Evolutionary conservation across 1,284 basidiomycete species (phyloP).

Genomic region (Retiboletus fuscus): DNA sequence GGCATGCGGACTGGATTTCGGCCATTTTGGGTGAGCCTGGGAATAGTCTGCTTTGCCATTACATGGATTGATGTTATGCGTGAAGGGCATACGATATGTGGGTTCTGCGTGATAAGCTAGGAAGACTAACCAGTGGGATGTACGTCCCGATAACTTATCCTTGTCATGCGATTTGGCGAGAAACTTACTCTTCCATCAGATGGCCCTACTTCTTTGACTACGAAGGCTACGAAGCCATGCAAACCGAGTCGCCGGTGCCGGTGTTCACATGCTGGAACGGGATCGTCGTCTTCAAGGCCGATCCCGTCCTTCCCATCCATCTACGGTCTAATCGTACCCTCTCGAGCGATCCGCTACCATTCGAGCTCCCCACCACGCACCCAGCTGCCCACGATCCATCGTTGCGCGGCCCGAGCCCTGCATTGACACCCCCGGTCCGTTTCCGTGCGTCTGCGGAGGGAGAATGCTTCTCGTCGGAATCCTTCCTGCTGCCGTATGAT

Average conservation of each 20-base stretch:
- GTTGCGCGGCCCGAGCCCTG: constrained; percentile 42
- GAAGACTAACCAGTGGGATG: constrained; percentile 35
- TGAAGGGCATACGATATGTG: constrained; percentile 42
- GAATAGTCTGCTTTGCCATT: not conserved
- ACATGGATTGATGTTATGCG: not conserved
- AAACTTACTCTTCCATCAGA: constrained; percentile 32
- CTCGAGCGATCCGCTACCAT: constrained; percentile 41
- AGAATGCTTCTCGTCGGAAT: constrained; percentile 66
- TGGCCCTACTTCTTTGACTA: constrained; percentile 67
- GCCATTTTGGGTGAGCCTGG: constrained; percentile 49
- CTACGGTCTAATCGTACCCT: constrained; percentile 48
- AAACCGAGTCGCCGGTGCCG: constrained; percentile 57
- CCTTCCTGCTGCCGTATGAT: constrained; percentile 68
- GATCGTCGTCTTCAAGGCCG: constrained; percentile 61
- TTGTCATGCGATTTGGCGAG: not conserved
- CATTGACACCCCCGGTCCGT: constrained; percentile 51
- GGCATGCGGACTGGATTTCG: constrained; percentile 66
- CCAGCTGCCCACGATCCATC: constrained; percentile 29
- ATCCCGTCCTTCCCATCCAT: constrained; percentile 56
- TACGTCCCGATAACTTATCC: constrained; percentile 1
- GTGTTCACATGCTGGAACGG: constrained; percentile 74
- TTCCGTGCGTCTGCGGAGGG: constrained; percentile 59
- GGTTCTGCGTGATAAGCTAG: constrained; percentile 41
- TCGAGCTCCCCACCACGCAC: constrained; percentile 30
- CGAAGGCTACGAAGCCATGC: constrained; percentile 50